Base-by-base conservation (phyloP, 2,329 filamentous ascomycete species). In the Pseudopyrenochaeta lycopersici region DNA sequence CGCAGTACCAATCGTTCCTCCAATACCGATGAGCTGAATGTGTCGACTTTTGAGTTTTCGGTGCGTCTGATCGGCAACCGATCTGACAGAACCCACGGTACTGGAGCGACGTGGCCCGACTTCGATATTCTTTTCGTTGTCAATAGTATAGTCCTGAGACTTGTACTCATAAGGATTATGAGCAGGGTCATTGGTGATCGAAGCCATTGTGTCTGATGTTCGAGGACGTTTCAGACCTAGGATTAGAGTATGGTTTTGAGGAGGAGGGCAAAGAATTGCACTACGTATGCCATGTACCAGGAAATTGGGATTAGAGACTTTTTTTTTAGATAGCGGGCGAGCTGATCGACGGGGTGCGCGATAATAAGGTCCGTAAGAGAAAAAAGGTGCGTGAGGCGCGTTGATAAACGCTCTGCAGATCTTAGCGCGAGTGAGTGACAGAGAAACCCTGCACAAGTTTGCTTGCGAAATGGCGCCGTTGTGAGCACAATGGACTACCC, bases 1-100 rank as follows among this genome's bases (percentile, higher is more conserved):
- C 0, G 78, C 78, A n/a, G 79, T 81, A 21, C 79, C 79, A 58
- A 81, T 81, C 0, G 79, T 81, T 32, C 78, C 78, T 44, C 76
- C 73, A 45, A 77, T 77, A 47, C 78, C 78, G 48, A 81, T 80
- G 18, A 80, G 70, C 54, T 81, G 79, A 45, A 81, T 80, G 52
- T 81, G 79, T 41, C 79, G 71, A 46, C 78, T 76, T 59, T 77
- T 77, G 46, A 81, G 70, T 60, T 75, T 80, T 31, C 79, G 71
- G 50, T 80, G 77, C 7, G 79, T 81, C 11, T 72, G 63, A 52
- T 78, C 75, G 56, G 67, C 62, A 11, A 71, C 62, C n/a, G 57
- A 49, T 51, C 66, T 68, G 7, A 76, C 59, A 14, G 70, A 73
- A 14, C 58, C 58, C 30, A 63, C 59, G 7, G 57, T 52, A 27